These are phyloP conservation scores for Kickxella alabastrina DNA, from an alignment of 192 early-diverging fungal species.

Conservation along the genomic window DNA sequence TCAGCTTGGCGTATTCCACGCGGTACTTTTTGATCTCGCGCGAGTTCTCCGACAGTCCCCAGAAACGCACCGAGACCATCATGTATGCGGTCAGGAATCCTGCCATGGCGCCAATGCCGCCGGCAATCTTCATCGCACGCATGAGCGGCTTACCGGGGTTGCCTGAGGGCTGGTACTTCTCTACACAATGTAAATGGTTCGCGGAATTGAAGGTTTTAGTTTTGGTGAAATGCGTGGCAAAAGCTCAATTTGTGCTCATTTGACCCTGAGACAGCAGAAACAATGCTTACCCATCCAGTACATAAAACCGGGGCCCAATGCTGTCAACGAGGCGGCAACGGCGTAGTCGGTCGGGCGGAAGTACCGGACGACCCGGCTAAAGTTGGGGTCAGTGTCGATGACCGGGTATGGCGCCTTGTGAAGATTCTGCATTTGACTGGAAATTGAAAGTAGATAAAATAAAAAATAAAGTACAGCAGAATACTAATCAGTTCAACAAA, in stretches of 20 bases:
- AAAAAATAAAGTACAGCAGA: too few relatives aligned
- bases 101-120: conserved; percentile 52
- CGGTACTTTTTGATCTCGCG: conserved; percentile 70
- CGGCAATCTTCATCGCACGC: conserved; percentile 54
- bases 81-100: conserved; percentile 82
- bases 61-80: conserved; percentile 71
- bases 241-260: neutral
- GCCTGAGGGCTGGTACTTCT: conserved; percentile 56
- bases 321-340: conserved; percentile 58
- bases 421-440: conserved; percentile 13
- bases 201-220: too few relatives aligned
- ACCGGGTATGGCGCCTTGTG: conserved; percentile 68
- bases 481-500: too few relatives aligned
- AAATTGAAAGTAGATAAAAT: neutral
- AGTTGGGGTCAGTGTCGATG: conserved; percentile 89
- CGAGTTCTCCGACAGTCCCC: conserved; percentile 85
- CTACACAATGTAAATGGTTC: neutral
- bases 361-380: conserved; percentile 84
- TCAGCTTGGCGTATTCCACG: conserved; percentile 58
- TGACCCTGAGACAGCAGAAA: too few relatives aligned
- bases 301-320: conserved; percentile 70
- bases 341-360: conserved; percentile 79
- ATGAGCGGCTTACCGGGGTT: conserved; percentile 45
- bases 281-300: conserved; percentile 74
- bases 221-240: too few relatives aligned